These are phyloP conservation scores for Lactarius quietus DNA, from an alignment of 768 basidiomycete species.

Conservation along the genomic window DNA sequence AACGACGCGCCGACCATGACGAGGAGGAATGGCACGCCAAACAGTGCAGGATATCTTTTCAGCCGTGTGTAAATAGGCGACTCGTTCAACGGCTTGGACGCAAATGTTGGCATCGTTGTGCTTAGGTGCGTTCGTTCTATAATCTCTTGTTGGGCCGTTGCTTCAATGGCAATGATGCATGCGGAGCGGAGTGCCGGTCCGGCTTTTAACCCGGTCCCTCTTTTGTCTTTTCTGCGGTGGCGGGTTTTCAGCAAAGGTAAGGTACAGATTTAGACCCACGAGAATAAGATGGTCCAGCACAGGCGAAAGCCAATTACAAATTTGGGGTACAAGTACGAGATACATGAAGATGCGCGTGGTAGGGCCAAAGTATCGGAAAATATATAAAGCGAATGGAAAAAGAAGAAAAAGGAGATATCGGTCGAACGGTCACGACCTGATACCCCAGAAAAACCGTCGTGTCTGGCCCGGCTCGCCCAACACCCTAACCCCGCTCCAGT, in stretches of 20 bases:
- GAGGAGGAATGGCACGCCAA: conserved; percentile 84
- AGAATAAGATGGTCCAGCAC: conserved; percentile 6
- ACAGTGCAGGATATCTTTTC: conserved; percentile 59
- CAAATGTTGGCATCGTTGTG: conserved; percentile 21
- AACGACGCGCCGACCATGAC: conserved; percentile 86
- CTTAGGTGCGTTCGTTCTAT: not conserved
- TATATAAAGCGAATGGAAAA: not conserved
- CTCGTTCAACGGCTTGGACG: conserved; percentile 17
- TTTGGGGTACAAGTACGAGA: conserved; percentile 7
- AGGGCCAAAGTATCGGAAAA: not conserved
- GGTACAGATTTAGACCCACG: too few species aligned
- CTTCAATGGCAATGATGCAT: too few species aligned
- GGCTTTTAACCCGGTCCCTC: not conserved
- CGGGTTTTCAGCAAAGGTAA: too few species aligned
- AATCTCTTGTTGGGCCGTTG: too few species aligned
- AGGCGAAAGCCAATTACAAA: conserved; percentile 13
- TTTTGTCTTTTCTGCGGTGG: too few species aligned
- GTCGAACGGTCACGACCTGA: not conserved
- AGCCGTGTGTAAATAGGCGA: conserved; percentile 17
- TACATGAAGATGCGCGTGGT: conserved; percentile 8
- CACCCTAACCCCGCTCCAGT: conserved; percentile 28
- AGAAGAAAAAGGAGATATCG: not conserved
- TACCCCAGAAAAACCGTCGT: not conserved
- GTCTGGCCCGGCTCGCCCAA: not conserved
- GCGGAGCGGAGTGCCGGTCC: conserved; percentile 9